Evolutionary conservation across 2,329 filamentous ascomycete species (phyloP), one percentile per base, ranked within the genome.

Genomic region (Polychaeton citri): DNA sequence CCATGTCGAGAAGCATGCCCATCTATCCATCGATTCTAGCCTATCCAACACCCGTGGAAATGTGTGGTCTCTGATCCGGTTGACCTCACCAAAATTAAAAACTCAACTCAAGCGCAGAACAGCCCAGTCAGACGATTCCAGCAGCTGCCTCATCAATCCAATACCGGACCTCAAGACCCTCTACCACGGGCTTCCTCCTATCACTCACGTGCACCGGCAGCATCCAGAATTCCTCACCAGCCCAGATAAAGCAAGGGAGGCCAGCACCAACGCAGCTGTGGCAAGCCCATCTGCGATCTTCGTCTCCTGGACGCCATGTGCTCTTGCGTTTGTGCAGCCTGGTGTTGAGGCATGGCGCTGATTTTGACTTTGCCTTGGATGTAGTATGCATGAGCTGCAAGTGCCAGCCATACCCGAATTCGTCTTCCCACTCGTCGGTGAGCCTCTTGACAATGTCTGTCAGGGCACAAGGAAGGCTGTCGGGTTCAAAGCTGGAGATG

Each of bases 161-260:
- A 36, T 42, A 42, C 33, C 43, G 37, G 28, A 50, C 42, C 40
- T 50, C 48, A 24, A 40, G 39, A 10, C 39, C 46, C 26, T 39
- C 38, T 42, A 40, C 35, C 2, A 48, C 37, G 30, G 32, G 38
- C 33, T 13, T 38, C 30, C 35, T 42, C 10, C 49, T 36, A 39
- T 52, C 49, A 5, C 44, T 34, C 24, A 44, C 38, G 37, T 50
- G 44, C 41, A 53, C 33, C 17, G 51, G 49, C 40, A 53, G 38
- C 17, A 51, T 36, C 38, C 41, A 40, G 18, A 52, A 50, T 32
- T 47, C 47, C 21, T 46, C 45, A 7, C 39, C 40, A 31, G 1
- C 24, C 46, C 46, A 49, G 8, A 40, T 43, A 33, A 49, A 47
- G 16, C 46, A 50, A 8, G 46, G 43, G 34, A 30, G 37, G 3